Conservation (phyloP, 768 basidiomycete species). For the Lactarius sanguifluus region DNA sequence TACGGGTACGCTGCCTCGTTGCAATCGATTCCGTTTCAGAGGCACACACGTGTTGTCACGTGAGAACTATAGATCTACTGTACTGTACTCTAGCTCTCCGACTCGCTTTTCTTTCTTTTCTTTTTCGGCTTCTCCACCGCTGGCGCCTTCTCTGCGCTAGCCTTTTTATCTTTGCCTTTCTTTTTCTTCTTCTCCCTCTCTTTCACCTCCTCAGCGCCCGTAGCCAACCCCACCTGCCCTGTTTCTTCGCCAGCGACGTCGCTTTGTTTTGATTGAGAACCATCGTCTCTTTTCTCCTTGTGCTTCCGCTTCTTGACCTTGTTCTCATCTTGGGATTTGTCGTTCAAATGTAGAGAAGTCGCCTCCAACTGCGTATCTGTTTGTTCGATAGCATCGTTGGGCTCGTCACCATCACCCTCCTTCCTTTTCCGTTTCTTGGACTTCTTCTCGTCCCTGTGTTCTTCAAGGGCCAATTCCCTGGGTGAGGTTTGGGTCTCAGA, state of each 20-base stretch:
- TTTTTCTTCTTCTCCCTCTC: not conserved
- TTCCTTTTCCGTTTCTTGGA: conserved; percentile 36
- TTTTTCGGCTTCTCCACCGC: conserved; percentile 13
- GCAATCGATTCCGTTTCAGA: conserved; percentile 31
- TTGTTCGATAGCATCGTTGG: conserved; percentile 2
- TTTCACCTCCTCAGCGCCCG: not conserved
- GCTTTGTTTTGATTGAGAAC: not conserved
- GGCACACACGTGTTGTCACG: conserved; percentile 29
- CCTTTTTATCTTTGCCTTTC: conserved; percentile 6
- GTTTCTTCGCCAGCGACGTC: not conserved
- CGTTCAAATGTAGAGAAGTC: not conserved
- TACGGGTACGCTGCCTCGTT: conserved; percentile 2
- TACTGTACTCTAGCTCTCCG: not conserved
- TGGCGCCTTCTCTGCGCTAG: not conserved
- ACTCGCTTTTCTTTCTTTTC: conserved; percentile 6
- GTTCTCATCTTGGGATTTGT: not conserved
- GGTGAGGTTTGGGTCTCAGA: conserved; percentile 25
- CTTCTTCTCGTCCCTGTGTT: conserved; percentile 32
- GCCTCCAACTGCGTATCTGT: not conserved
- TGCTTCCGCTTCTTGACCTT: conserved; percentile 27
- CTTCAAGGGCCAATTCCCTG: conserved; percentile 12
- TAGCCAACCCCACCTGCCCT: not conserved
- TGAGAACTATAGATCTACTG: not conserved
- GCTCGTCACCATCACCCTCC: conserved; percentile 24
- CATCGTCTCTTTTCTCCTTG: conserved; percentile 13